A percentile compares a stretch with the other conserved stretches of the same genome.
These are phyloP conservation scores for Xylaria arbuscula DNA, from an alignment of 2,329 filamentous ascomycete species.

Conservation along the genomic window DNA sequence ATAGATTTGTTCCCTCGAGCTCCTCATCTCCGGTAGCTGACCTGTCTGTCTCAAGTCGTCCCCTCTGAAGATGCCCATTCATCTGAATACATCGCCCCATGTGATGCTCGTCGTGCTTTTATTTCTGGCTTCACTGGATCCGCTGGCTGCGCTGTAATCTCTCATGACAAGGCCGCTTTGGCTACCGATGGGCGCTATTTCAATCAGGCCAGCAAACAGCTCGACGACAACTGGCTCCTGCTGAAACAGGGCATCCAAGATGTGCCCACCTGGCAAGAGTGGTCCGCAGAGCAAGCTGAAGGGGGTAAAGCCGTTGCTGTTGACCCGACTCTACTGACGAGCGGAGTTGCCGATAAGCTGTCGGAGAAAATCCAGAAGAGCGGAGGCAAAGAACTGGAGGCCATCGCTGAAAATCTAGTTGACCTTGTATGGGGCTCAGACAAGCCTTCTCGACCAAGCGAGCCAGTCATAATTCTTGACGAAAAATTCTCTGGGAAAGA, in stretches of 20 bases:
- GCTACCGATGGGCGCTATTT: constrained; percentile 98
- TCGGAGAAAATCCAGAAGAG: constrained; percentile 87
- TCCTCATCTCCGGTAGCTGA: constrained; percentile 39
- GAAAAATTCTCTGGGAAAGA: constrained; percentile 83
- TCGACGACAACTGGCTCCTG: constrained; percentile 90
- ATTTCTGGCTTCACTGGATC: constrained; percentile 96
- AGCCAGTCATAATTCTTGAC: constrained; percentile 78
- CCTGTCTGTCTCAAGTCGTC: constrained; percentile 71
- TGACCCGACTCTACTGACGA: constrained; percentile 87
- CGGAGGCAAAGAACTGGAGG: constrained; percentile 79
- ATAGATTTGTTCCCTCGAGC: constrained; percentile 33
- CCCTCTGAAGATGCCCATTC: constrained; percentile 98
- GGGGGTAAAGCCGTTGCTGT: constrained; percentile 90
- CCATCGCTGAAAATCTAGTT: constrained; percentile 85
- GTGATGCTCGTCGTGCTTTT: constrained; percentile 88
- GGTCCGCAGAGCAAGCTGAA: constrained; percentile 87
- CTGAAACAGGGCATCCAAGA: constrained; percentile 94
- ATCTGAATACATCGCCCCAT: constrained; percentile 97
- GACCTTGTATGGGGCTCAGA: constrained; percentile 86
- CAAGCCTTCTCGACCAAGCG: constrained; percentile 78
- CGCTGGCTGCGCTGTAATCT: constrained; percentile 91
- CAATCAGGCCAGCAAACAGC: constrained; percentile 91
- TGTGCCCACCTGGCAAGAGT: constrained; percentile 97
- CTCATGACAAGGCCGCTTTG: constrained; percentile 84
- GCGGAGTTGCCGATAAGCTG: constrained; percentile 72